phyloP scores from a whole-genome alignment of 495 filamentous ascomycete genomes.

The Massariosphaeria phaeospora region DNA sequence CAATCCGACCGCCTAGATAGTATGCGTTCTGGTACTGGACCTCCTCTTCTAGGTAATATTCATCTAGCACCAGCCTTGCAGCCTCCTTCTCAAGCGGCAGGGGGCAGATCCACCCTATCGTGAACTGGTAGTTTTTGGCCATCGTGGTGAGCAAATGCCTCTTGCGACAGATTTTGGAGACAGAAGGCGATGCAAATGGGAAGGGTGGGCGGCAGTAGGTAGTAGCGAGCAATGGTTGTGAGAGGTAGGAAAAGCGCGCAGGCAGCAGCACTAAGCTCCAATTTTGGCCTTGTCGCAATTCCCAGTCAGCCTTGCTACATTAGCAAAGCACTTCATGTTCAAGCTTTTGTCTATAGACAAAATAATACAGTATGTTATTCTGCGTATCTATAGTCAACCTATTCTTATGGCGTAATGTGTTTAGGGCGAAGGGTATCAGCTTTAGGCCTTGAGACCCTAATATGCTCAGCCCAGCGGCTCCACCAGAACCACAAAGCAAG shows the following conservation, averaged over 20 bases:
- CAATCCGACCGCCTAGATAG: slow-evolving; percentile 15
- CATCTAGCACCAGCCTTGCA: slow-evolving; percentile 7
- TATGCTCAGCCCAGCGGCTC: neutral
- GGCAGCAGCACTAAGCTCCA: neutral
- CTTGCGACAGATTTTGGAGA: neutral
- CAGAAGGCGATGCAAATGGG: neutral
- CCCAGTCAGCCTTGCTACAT: neutral
- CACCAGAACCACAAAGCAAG: slow-evolving; percentile 4
- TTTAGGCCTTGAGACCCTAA: neutral
- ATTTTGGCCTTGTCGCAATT: neutral
- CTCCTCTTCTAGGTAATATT: slow-evolving; percentile 9
- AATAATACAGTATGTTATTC: neutral
- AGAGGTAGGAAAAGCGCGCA: neutral
- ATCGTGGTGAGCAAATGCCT: neutral
- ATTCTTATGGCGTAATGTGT: neutral
- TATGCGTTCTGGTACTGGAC: slow-evolving; percentile 10
- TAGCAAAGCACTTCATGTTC: neutral
- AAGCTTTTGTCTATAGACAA: neutral
- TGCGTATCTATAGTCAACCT: neutral
- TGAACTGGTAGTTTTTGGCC: slow-evolving; percentile 7
- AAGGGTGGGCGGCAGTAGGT: neutral
- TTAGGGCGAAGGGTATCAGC: neutral
- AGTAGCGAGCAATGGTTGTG: neutral
- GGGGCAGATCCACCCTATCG: slow-evolving; percentile 13
- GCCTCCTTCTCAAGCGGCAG: slow-evolving; percentile 10